phyloP scores from a whole-genome alignment of 331 rosid genomes.

The Malus hybrid region DNA sequence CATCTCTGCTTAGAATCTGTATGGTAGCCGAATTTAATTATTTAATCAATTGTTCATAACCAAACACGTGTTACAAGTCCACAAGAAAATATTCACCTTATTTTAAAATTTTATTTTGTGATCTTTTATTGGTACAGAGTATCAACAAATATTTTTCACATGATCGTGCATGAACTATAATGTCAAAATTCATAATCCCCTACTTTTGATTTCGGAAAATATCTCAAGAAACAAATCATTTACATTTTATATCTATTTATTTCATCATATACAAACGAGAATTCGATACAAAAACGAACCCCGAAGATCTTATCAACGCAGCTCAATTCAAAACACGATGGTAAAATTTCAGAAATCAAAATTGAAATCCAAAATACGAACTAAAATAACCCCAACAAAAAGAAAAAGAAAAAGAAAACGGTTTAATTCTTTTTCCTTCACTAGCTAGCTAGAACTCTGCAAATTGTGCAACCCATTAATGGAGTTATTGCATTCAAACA shows the following conservation, averaged over 20 bases:
- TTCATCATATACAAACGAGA: slow-evolving; percentile 33
- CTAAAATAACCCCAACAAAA: not conserved
- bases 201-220: slow-evolving; percentile 10
- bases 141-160: slow-evolving; percentile 22
- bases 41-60: no score
- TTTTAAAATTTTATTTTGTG: not conserved
- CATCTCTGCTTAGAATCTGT: no score
- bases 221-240: slow-evolving; percentile 27
- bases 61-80: not conserved
- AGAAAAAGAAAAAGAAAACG: no score
- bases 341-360: slow-evolving; percentile 17
- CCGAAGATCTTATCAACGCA: slow-evolving; percentile 29
- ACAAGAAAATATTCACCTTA: not conserved
- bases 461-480: slow-evolving; percentile 31
- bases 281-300: slow-evolving; percentile 44
- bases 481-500: slow-evolving; percentile 57
- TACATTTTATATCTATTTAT: slow-evolving; percentile 28
- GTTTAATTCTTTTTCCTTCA: not conserved
- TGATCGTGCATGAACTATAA: slow-evolving; percentile 18
- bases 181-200: not conserved
- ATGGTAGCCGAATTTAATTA: not conserved
- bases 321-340: slow-evolving; percentile 34
- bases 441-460: slow-evolving; percentile 21
- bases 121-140: not conserved
- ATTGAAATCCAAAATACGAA: slow-evolving; percentile 12